Conservation (phyloP, 2,329 filamentous ascomycete genomes). For the Phoma sp. region DNA sequence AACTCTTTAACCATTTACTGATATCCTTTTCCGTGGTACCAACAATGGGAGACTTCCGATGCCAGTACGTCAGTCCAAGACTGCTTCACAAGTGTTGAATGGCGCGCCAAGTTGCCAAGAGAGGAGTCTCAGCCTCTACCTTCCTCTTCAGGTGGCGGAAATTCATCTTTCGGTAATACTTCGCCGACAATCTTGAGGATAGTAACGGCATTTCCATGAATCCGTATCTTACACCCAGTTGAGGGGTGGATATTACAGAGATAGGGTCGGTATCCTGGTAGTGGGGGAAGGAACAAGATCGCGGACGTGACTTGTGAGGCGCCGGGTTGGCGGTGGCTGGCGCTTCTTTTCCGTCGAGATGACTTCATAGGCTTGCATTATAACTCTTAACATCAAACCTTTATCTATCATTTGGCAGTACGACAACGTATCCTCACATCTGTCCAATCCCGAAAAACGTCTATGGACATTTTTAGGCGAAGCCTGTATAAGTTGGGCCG, state of each 20-base stretch:
- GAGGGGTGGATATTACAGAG: neutral
- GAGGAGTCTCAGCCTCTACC: conserved; percentile 15
- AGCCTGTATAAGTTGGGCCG: too few relatives aligned
- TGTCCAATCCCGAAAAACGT: too few relatives aligned
- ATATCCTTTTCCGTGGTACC: neutral
- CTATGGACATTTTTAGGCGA: too few relatives aligned
- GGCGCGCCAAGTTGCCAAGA: conserved; percentile 27
- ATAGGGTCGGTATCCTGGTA: neutral
- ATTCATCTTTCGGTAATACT: neutral
- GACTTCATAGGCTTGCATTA: neutral
- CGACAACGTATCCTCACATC: too few relatives aligned
- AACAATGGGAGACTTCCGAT: conserved; percentile 7
- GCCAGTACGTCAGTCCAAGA: conserved; percentile 31
- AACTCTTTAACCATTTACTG: conserved; percentile 6
- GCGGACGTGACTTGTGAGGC: neutral
- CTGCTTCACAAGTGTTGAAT: conserved; percentile 20
- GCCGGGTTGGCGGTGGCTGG: neutral
- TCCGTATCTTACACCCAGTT: neutral
- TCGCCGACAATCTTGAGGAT: conserved; percentile 1
- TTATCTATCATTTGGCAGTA: too few relatives aligned
- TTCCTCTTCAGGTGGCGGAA: conserved; percentile 18
- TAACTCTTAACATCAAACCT: too few relatives aligned
- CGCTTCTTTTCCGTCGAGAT: neutral
- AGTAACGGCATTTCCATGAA: neutral
- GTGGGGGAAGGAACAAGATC: neutral